Evolutionary conservation across 305 asterid species (phyloP), one percentile per base, ranked within the genome.

Genomic region (Striga hermonthica): DNA sequence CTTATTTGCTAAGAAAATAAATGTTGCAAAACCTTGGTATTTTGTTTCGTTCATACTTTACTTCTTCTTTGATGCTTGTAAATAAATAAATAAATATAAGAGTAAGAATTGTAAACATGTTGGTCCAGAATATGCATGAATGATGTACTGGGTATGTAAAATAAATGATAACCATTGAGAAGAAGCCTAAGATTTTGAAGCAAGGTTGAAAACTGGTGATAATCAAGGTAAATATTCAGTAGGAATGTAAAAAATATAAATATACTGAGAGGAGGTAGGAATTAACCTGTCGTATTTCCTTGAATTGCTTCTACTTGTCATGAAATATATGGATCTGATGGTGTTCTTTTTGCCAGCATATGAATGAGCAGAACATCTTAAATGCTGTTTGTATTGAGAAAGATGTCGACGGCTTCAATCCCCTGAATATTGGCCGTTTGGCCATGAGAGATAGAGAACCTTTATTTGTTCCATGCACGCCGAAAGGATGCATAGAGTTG

Each of bases 391-490:
- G 85, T 72, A 81, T 84, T 22, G 97, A 89, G 81, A 92, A 92
- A 81, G 98, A 92, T 67, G 97, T 89, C 15, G 98, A 89, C 71
- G 98, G 98, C 40, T 92, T 89, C 86, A 90, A 83, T 74, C 97
- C 97, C 36, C 79, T 87, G 69, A 89, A 92, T 65, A 87, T 92
- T 67, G 97, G 98, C 5, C 88, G 74, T 41, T 87, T 92, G 13
- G 98, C 98, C 48, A 92, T 89, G 98, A 86, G 93, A 72, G 96
- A 81, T 74, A 78, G 97, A 74, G 97, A 87, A 60, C 96, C 97
- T 6, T 74, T 87, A 64, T 89, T 84, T 76, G 91, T 92, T 66
- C 97, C 98, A 0, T 92, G 98, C 74, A 92, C 98, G 0, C 96
- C 98, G 65, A 92, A 86, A 79, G 96, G 96, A 61, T 92, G 98